These are phyloP conservation scores for Casuarina equisetifolia DNA, from an alignment of 306 rosid genomes.

Conservation along the genomic window DNA sequence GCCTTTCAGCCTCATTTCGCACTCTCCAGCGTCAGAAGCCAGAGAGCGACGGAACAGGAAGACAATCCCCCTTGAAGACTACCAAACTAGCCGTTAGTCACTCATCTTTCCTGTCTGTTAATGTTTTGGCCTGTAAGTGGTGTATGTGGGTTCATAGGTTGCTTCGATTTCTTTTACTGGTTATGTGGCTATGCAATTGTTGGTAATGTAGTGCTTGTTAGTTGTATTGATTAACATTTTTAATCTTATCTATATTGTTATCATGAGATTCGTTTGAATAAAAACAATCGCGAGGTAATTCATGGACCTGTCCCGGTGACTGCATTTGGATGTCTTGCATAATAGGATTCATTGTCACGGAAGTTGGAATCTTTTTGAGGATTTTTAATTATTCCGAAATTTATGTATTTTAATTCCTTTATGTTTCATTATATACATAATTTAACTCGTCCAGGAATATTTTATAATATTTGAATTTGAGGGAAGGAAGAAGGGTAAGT, in stretches of 20 bases:
- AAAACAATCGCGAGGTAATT: background rate
- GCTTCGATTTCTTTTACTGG: background rate
- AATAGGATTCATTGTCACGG: background rate
- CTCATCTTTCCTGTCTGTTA: background rate
- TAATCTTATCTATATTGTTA: background rate
- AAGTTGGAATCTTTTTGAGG: background rate
- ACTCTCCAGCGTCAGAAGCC: conserved; percentile 45
- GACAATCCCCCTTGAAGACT: conserved; percentile 66
- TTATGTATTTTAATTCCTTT: background rate
- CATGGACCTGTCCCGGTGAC: background rate
- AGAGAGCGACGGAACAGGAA: conserved; percentile 74
- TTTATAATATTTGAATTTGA: accelerated
- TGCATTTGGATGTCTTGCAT: conserved; percentile 3
- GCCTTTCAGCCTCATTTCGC: conserved; percentile 43
- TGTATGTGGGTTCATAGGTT: background rate
- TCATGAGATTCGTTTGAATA: background rate
- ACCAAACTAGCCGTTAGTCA: conserved; percentile 55
- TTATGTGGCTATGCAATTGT: background rate
- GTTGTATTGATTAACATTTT: background rate
- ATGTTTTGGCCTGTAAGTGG: background rate
- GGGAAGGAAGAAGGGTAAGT: background rate
- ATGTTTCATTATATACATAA: background rate
- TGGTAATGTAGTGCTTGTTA: background rate
- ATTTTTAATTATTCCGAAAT: background rate
- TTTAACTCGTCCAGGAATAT: background rate